These are phyloP conservation scores for Spizellomyces sp. DNA, from an alignment of 192 early-diverging fungal species.

Conservation along the genomic window DNA sequence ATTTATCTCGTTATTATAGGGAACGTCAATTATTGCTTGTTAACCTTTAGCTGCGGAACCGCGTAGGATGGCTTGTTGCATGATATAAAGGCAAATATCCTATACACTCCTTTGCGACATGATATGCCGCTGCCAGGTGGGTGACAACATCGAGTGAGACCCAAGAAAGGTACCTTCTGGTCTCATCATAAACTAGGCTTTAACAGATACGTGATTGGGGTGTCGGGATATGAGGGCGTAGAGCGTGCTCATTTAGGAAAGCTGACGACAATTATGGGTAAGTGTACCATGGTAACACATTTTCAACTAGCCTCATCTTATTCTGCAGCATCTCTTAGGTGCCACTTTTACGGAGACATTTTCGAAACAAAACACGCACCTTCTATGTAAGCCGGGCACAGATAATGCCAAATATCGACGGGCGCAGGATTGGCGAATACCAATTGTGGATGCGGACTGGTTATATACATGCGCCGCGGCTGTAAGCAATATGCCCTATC, in stretches of 20 bases:
- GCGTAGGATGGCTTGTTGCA: no score
- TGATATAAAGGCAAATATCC: no score
- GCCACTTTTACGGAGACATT: slow-evolving; percentile 55
- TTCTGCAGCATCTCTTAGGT: no score
- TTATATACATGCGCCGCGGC: slow-evolving; percentile 32
- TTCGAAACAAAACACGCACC: slow-evolving; percentile 40
- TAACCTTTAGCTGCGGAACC: no score
- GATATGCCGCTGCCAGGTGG: no score
- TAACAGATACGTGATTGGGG: slow-evolving; percentile 38
- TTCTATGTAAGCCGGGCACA: slow-evolving; percentile 20
- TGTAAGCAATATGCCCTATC: neutral
- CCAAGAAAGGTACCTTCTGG: no score
- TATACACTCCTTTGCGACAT: no score
- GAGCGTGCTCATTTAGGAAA: slow-evolving; percentile 58
- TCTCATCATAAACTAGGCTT: neutral
- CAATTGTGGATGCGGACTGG: slow-evolving; percentile 40
- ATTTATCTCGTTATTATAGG: no score
- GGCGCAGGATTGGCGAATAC: slow-evolving; percentile 47
- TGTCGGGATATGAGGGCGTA: slow-evolving; percentile 60
- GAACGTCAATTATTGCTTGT: no score
- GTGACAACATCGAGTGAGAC: no score
- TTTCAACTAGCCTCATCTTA: no score
- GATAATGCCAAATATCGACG: slow-evolving; percentile 30
- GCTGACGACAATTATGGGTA: slow-evolving; percentile 45
- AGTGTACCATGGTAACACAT: no score